These are phyloP conservation scores for Zoysia matrella DNA, from an alignment of 202 grass and related monocot genomes.

Conservation along the genomic window DNA sequence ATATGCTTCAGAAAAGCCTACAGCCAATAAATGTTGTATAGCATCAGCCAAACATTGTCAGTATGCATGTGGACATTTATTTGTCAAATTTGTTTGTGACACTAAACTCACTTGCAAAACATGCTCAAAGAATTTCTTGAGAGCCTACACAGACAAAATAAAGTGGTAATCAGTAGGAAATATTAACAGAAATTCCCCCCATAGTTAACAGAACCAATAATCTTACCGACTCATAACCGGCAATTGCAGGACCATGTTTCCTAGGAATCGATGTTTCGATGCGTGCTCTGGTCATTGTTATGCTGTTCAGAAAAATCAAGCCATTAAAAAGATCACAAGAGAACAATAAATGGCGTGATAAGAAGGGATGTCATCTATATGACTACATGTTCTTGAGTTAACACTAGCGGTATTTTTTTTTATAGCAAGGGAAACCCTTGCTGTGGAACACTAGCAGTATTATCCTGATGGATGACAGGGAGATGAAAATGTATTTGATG, in stretches of 20 bases:
- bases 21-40: constrained; percentile 37
- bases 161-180: constrained; percentile 43
- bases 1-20: constrained; percentile 89
- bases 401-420: constrained; percentile 12
- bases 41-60: constrained; percentile 24
- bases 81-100: constrained; percentile 30
- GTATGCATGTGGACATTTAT: constrained; percentile 29
- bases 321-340: constrained; percentile 18
- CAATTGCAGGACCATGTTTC: constrained; percentile 95
- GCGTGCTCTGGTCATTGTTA: constrained; percentile 80
- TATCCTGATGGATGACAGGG: neutral
- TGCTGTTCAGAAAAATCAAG: constrained; percentile 61
- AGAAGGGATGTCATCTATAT: constrained; percentile 26
- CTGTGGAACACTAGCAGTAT: too few relatives aligned
- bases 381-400: neutral
- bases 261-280: constrained; percentile 93
- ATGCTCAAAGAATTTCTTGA: constrained; percentile 97
- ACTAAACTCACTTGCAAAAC: constrained; percentile 86
- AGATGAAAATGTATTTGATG: constrained; percentile 1
- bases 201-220: constrained; percentile 26
- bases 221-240: constrained; percentile 90
- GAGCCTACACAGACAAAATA: constrained; percentile 66
- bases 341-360: constrained; percentile 5
- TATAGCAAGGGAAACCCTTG: too few relatives aligned
- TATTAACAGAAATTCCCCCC: constrained; percentile 9